These are phyloP conservation scores for Saururus chinensis DNA, from an alignment of 164 flowering plant genomes.

Conservation along the genomic window DNA sequence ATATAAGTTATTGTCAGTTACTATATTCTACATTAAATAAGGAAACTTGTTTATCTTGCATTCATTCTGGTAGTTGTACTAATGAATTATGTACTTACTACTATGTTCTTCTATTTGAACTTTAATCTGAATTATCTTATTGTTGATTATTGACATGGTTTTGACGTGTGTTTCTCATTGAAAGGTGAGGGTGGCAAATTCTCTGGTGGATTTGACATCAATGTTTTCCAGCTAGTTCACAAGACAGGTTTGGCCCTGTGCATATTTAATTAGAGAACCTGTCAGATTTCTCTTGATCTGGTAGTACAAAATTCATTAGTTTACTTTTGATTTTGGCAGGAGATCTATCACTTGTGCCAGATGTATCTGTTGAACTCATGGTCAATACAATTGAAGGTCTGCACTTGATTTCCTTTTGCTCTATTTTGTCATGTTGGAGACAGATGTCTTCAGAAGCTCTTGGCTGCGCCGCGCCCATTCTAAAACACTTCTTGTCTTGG, in stretches of 20 bases:
- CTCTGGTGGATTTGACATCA: slow-evolving; percentile 87
- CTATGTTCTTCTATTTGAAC: background rate
- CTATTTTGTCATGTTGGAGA: background rate
- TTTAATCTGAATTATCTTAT: no score
- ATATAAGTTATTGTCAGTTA: no score
- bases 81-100: no score
- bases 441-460: background rate
- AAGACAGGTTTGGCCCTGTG: slow-evolving; percentile 34
- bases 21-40: no score
- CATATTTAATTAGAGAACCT: background rate
- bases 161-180: background rate
- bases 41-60: background rate
- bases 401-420: background rate
- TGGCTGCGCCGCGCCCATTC: background rate
- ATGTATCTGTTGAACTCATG: slow-evolving; percentile 61
- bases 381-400: slow-evolving; percentile 78
- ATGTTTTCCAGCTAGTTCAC: slow-evolving; percentile 55
- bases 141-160: background rate
- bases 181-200: slow-evolving; percentile 70
- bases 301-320: background rate
- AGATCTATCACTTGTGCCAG: slow-evolving; percentile 56
- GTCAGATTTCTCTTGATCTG: background rate
- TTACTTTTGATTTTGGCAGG: slow-evolving; percentile 29
- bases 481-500: no score
- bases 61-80: background rate